A percentile compares a stretch with the other conserved stretches of the same genome.
Conservation (phyloP, 306 rosid genomes). For the Calophaca sinica region DNA sequence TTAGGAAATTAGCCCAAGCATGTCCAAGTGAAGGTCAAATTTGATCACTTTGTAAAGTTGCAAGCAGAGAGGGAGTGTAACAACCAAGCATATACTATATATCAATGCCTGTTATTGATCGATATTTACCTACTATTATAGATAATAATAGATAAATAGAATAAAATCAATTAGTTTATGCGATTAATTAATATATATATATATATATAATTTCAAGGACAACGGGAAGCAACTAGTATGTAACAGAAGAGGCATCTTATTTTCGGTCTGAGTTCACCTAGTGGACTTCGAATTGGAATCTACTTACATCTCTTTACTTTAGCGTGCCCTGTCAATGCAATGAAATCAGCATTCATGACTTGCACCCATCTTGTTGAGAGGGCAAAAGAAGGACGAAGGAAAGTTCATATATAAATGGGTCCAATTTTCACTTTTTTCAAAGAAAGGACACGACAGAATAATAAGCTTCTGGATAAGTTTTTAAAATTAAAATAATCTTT, state of each 20-base stretch:
- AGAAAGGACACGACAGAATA: no score
- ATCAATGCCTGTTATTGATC: neutral
- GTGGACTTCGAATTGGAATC: neutral
- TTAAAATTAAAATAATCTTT: no score
- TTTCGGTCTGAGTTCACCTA: neutral
- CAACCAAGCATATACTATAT: neutral
- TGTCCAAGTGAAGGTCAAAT: slow-evolving; percentile 56
- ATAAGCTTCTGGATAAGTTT: no score
- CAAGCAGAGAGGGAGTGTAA: neutral
- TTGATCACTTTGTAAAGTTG: slow-evolving; percentile 47
- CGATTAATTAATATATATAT: no score
- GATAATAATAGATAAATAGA: neutral
- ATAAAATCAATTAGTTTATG: neutral
- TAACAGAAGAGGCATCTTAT: neutral
- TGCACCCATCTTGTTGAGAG: no score
- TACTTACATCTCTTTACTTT: neutral
- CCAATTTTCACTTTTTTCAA: no score
- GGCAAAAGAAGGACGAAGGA: no score
- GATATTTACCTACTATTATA: neutral
- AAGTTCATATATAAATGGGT: no score
- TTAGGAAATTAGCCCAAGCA: slow-evolving; percentile 71
- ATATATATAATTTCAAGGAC: neutral
- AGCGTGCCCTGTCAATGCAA: no score
- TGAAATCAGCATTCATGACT: no score
- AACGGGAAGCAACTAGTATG: neutral